Evolutionary conservation across 169 alveolate genomes (phyloP).

Genomic region (Eimeria tenella): DNA sequence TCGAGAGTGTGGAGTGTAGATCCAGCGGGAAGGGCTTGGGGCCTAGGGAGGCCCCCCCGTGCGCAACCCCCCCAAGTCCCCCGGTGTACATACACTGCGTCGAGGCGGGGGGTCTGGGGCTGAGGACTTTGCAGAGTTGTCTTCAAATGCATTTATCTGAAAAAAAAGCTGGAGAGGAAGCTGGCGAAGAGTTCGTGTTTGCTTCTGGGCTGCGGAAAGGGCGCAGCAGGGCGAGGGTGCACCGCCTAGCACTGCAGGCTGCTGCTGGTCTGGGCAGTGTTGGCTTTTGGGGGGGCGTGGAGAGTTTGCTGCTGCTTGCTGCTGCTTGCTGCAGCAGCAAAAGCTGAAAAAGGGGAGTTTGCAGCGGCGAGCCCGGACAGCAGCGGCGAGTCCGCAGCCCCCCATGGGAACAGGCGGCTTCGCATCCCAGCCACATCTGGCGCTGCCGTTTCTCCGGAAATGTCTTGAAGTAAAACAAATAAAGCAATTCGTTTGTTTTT

Average conservation of each 20-base stretch:
- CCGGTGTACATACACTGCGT: constrained; percentile 20
- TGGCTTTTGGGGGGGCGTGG: too few species aligned
- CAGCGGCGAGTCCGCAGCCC: not conserved
- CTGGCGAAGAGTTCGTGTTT: not conserved
- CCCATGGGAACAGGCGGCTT: constrained; percentile 44
- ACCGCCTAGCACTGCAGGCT: constrained; percentile 13
- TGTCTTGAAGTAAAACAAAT: not conserved
- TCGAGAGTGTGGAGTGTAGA: not conserved
- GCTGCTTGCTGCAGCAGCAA: too few species aligned
- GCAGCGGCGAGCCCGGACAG: too few species aligned
- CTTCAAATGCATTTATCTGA: not conserved
- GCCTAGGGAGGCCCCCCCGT: constrained; percentile 39
- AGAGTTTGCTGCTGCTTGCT: too few species aligned
- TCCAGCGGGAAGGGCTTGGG: not conserved
- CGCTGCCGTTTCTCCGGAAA: not conserved
- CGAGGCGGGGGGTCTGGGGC: not conserved
- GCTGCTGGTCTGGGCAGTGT: too few species aligned
- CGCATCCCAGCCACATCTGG: constrained; percentile 43
- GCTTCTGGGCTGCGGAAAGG: not conserved
- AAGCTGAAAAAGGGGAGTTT: too few species aligned
- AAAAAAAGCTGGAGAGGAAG: not conserved
- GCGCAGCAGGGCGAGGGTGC: constrained; percentile 25
- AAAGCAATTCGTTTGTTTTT: not conserved
- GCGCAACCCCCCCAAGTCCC: constrained; percentile 45
- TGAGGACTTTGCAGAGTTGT: not conserved